These are phyloP conservation scores for Cytospora piceae DNA, from an alignment of 2,329 filamentous ascomycete species.

Conservation along the genomic window DNA sequence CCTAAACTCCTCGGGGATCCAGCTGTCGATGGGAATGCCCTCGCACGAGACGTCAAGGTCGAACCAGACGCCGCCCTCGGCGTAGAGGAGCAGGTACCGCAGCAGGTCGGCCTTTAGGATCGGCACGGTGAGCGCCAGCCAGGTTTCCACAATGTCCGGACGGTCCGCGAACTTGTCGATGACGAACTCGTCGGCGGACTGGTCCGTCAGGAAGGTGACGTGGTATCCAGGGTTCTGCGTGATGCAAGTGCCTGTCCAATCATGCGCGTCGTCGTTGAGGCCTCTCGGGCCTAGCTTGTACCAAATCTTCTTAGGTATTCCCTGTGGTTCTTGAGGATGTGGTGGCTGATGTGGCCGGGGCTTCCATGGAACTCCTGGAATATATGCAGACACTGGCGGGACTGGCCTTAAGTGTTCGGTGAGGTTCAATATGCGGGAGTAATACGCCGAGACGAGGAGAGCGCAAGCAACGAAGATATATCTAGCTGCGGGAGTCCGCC, in stretches of 20 bases:
- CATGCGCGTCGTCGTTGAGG: conserved; percentile 36
- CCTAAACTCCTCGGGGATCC: conserved; percentile 36
- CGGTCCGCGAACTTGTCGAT: conserved; percentile 57
- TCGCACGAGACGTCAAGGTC: conserved; percentile 50
- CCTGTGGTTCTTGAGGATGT: neutral
- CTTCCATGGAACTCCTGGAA: neutral
- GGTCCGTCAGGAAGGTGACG: conserved; percentile 37
- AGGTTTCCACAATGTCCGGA: conserved; percentile 35
- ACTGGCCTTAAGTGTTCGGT: neutral
- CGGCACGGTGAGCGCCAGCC: conserved; percentile 33
- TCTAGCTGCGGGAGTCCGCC: neutral
- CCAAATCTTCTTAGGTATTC: conserved; percentile 39
- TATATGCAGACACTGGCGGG: neutral
- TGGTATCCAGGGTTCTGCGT: conserved; percentile 36
- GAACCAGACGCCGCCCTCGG: conserved; percentile 74
- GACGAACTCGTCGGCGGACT: conserved; percentile 51
- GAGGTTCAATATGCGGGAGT: neutral
- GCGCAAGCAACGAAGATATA: neutral
- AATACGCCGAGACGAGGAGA: neutral
- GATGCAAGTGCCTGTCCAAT: conserved; percentile 40
- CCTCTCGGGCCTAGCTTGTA: conserved; percentile 45
- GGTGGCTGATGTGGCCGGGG: neutral
- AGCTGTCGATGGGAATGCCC: conserved; percentile 40
- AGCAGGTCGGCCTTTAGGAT: conserved; percentile 68
- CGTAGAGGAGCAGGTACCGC: conserved; percentile 72